Base-by-base conservation (phyloP, 345 rosid genomes). In the Populus euphratica region DNA sequence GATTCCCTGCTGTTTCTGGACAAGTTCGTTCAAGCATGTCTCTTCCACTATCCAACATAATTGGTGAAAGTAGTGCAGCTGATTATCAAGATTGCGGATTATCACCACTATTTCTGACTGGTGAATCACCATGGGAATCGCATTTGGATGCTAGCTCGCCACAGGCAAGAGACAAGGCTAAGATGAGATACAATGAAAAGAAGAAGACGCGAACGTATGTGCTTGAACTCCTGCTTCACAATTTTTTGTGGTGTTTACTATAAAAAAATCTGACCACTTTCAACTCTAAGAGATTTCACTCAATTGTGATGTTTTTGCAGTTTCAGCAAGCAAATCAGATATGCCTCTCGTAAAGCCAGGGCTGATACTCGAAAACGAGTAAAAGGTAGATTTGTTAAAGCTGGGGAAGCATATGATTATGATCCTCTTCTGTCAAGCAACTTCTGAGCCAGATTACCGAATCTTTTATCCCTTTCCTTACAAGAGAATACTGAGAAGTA, bases 351-450 rank as follows among this genome's bases (percentile, higher is more conserved):
- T 2, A 94, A 94, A 88, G 96, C 93, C 61, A 91, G 98, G 81
- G 98, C 98, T 38, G 97, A 94, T 74, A 90, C 94, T 11, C 91
- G 98, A 81, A 94, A 90, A 79, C 86, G 97, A 16, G 98, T 90
- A 77, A 94, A 94, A 82, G 98, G 97, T 36, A 88, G 97, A 86
- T 94, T 94, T 82, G 97, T 94, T 77, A 93, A 94, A 86, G 92
- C 94, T 6, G 94, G 97, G 17, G 98, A 94, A 81, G 83, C 81
- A 17, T 88, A 90, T 79, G 98, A 91, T 67, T 88, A 87, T 79
- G 94, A 92, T 59, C 96, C 96, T 79, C 85, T 86, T 70, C 49
- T 14, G 21, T 77, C 84, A 16, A 63, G 81, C 43, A 79, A 85
- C 69, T 81, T 75, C 73, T 84, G 82, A 84, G 65, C 72, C 36